Evolutionary conservation across 2,329 filamentous ascomycete genomes (phyloP).

Genomic region (Hortaea sp.): DNA sequence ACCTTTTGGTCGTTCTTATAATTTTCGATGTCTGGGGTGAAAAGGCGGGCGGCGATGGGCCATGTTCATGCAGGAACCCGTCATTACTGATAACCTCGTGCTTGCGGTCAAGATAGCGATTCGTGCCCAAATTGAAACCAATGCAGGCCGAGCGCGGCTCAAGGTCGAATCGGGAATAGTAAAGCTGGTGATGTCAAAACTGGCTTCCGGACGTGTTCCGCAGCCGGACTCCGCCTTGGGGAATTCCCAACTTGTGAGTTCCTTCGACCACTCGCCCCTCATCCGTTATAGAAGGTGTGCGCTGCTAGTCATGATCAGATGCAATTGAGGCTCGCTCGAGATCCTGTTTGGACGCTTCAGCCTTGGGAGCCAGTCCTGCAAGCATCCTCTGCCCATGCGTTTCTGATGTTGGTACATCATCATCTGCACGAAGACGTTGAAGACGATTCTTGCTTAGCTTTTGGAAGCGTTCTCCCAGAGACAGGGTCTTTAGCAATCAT

Average conservation of each 20-base stretch:
- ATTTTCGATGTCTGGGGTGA: too few species aligned
- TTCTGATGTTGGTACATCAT: slow-evolving; percentile 49
- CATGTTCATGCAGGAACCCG: slow-evolving; percentile 1
- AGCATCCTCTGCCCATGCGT: slow-evolving; percentile 46
- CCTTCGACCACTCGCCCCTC: too few species aligned
- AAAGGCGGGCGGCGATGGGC: background rate
- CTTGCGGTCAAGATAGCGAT: background rate
- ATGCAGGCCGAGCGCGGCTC: background rate
- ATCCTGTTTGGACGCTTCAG: background rate
- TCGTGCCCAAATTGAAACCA: background rate
- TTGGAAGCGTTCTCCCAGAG: slow-evolving; percentile 35
- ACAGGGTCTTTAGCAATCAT: slow-evolving; percentile 25
- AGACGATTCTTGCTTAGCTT: slow-evolving; percentile 49
- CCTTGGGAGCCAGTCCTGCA: too few species aligned
- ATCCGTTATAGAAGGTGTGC: background rate
- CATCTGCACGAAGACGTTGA: slow-evolving; percentile 57
- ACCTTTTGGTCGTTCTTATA: background rate
- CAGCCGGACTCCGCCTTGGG: too few species aligned
- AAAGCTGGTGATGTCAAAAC: background rate
- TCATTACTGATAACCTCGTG: slow-evolving; percentile 1
- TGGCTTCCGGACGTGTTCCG: too few species aligned
- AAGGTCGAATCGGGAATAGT: background rate
- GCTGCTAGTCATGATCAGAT: background rate
- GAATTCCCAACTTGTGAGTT: too few species aligned
- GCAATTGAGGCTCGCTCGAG: background rate